Evolutionary conservation across 345 rosid genomes (phyloP).

Genomic region (Conringia planisiliqua): DNA sequence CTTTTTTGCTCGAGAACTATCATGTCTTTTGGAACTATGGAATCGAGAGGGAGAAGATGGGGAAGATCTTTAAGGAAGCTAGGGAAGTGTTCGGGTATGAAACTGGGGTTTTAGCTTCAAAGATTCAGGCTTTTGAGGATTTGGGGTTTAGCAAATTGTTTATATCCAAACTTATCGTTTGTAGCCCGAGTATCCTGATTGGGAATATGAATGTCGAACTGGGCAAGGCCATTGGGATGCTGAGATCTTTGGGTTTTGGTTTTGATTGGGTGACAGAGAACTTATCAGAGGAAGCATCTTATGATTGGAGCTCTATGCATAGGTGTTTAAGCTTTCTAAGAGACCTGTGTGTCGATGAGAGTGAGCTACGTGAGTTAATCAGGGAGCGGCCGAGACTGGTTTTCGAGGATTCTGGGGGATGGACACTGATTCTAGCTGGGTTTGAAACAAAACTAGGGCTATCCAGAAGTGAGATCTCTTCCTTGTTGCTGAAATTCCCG

Average conservation of each 20-base stretch:
- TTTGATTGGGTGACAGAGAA: constrained; percentile 47
- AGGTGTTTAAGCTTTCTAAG: constrained; percentile 44
- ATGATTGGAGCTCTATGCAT: constrained; percentile 56
- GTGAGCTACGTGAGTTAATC: constrained; percentile 47
- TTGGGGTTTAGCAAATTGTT: constrained; percentile 54
- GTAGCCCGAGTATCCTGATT: constrained; percentile 50
- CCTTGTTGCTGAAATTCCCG: constrained; percentile 51
- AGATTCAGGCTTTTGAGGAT: constrained; percentile 58
- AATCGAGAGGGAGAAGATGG: constrained; percentile 47
- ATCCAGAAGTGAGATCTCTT: constrained; percentile 37
- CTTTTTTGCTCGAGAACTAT: constrained; percentile 56
- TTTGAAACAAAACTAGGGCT: constrained; percentile 60
- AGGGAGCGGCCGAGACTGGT: constrained; percentile 40
- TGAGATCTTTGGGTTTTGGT: constrained; percentile 50
- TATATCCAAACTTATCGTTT: constrained; percentile 42
- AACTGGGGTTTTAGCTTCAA: constrained; percentile 50
- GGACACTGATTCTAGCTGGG: constrained; percentile 45
- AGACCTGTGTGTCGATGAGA: constrained; percentile 29
- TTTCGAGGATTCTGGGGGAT: constrained; percentile 54
- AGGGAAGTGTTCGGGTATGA: constrained; percentile 51
- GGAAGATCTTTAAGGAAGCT: constrained; percentile 59
- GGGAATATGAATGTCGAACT: constrained; percentile 51
- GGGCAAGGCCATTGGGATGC: constrained; percentile 39
- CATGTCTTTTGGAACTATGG: constrained; percentile 61
- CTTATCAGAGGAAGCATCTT: constrained; percentile 38